A percentile compares a stretch with the other conserved stretches of the same genome.
Evolutionary conservation across 1,139 yeast genomes (phyloP).

Genomic region (Keqinozyma sinolaborantium): DNA sequence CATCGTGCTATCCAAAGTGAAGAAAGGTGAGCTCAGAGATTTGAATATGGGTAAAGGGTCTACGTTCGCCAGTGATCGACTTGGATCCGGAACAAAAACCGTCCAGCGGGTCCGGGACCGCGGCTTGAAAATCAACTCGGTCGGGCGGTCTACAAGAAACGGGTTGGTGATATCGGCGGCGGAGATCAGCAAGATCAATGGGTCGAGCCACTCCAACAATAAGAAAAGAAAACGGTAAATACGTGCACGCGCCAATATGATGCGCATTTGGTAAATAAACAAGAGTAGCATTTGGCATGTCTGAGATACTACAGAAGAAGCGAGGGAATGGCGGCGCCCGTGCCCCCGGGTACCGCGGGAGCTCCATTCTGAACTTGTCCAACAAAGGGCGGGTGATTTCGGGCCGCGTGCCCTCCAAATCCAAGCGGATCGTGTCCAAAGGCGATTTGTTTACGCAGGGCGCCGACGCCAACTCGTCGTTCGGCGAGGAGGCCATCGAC

Average conservation of each 20-base stretch:
- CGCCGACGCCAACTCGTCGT: slow-evolving; percentile 18
- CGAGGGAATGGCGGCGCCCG: slow-evolving; percentile 11
- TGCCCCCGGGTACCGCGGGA: slow-evolving; percentile 10
- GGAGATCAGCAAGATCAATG: slow-evolving; percentile 55
- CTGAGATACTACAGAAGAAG: slow-evolving; percentile 21
- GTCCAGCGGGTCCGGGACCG: slow-evolving; percentile 52
- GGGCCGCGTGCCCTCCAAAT: slow-evolving; percentile 15
- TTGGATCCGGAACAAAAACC: slow-evolving; percentile 48
- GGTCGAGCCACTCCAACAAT: slow-evolving; percentile 1
- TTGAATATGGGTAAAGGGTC: slow-evolving; percentile 54
- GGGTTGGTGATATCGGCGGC: slow-evolving; percentile 72
- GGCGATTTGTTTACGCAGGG: slow-evolving; percentile 21
- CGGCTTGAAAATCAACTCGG: slow-evolving; percentile 73
- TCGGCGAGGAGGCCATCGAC: slow-evolving; percentile 40
- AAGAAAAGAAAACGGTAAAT: slow-evolving; percentile 1
- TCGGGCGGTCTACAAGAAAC: slow-evolving; percentile 78
- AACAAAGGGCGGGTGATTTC: slow-evolving; percentile 25
- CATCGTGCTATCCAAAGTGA: slow-evolving; percentile 64
- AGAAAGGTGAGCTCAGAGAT: slow-evolving; percentile 61
- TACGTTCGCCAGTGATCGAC: slow-evolving; percentile 49
- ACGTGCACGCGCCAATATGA: slow-evolving; percentile 1
- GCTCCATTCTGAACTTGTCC: slow-evolving; percentile 14
- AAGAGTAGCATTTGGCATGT: slow-evolving; percentile 5
- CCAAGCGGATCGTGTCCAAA: slow-evolving; percentile 17
- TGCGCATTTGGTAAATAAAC: slow-evolving; percentile 8